Evolutionary conservation across 495 filamentous ascomycete genomes (phyloP).

Genomic region (Penicillium subrubescens): DNA sequence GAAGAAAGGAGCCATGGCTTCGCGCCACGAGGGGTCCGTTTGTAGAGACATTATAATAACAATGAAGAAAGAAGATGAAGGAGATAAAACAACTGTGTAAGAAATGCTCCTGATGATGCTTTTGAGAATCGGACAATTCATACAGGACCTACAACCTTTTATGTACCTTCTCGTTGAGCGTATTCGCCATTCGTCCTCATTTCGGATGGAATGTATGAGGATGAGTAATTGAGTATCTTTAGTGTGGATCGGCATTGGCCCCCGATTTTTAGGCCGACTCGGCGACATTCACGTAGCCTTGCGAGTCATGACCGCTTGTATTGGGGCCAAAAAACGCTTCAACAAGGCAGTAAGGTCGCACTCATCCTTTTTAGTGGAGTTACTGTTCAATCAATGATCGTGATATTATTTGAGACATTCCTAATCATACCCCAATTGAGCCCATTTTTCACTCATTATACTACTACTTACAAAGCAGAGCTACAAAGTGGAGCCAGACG

Average conservation of each 20-base stretch:
- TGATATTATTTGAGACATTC: background rate
- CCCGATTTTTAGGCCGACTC: background rate
- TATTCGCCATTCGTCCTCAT: background rate
- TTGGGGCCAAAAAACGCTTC: background rate
- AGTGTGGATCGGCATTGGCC: background rate
- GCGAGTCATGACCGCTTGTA: background rate
- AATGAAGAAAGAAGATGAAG: too few relatives aligned
- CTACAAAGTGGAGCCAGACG: background rate
- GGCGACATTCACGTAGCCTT: background rate
- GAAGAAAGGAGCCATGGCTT: constrained; percentile 14
- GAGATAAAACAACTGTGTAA: background rate
- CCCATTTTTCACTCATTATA: background rate
- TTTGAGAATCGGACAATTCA: background rate
- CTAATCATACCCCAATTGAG: background rate
- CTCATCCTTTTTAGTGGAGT: background rate
- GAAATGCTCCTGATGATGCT: background rate
- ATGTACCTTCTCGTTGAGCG: background rate
- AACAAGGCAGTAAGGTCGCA: background rate
- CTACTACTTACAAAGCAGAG: background rate
- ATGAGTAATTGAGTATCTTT: too few relatives aligned
- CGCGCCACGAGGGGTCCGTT: constrained; percentile 13
- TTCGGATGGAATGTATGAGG: background rate
- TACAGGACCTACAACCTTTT: background rate
- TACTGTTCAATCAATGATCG: background rate
- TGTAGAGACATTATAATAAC: constrained; percentile 14